Evolutionary conservation across 345 rosid species (phyloP), one percentile per base, ranked within the genome.

Genomic region (Nasturtium officinale): DNA sequence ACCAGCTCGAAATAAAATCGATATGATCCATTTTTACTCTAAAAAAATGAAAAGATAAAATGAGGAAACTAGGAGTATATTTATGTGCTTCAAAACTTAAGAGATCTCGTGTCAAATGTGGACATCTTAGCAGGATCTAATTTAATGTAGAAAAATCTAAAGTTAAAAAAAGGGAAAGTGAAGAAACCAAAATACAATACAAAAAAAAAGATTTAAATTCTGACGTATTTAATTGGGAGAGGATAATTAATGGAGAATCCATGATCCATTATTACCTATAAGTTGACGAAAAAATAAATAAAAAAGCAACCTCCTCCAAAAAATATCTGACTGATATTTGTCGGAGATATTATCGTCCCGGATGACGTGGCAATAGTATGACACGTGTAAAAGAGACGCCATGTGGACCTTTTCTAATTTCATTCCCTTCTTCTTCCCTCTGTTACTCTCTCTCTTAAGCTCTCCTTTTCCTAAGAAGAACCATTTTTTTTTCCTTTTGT

Each of bases 321-420:
- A 83, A 81, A 83, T 80, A 82, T 85, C 85, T 74, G 79, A 79
- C 30, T 76, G 83, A 75, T 77, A 73, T 67, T 62, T 61, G 46
- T 68, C 13, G 4, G 42, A 87, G 88, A 89, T 85, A 84, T 87
- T 84, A 77, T 77, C 75, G 10, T 10, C 7, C 0, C 0, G 7
- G 77, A 18, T 79, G 84, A 84, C 84, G 85, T 83, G 89, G 78
- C 84, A 78, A 0, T 4, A 23, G 5, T 8, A 6, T 46, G 78
- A 70, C 88, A 84, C 85, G 81, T 87, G 86, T 79, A 76, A 89
- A 89, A 87, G 88, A 70, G 88, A 67, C 63, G 84, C 88, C 84
- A 85, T 77, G 83, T 85, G 88, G 86, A 78, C 74, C 72, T 73
- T 77, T 18, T 40, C 2, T 17, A 15, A 1, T 18, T 25, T 51